phyloP scores from a whole-genome alignment of 805 yeast species.

The Kodamaea jinghongensis region DNA sequence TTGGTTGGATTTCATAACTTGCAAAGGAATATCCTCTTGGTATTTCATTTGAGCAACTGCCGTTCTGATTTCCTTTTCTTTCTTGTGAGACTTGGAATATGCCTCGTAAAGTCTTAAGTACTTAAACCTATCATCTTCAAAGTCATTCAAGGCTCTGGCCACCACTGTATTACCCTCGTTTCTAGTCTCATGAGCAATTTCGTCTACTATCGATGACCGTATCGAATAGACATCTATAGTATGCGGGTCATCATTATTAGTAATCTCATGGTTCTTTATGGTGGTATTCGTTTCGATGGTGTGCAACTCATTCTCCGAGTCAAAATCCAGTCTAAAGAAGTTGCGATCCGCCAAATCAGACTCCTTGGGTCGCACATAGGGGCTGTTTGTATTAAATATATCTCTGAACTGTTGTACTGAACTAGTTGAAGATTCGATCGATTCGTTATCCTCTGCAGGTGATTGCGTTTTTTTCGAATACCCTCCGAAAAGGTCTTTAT shows the following conservation, averaged over 20 bases:
- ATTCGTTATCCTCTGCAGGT: neutral
- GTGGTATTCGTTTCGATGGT: slow-evolving; percentile 1
- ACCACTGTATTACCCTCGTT: neutral
- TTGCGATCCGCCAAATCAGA: slow-evolving; percentile 13
- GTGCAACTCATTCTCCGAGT: slow-evolving; percentile 18
- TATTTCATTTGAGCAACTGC: slow-evolving; percentile 10
- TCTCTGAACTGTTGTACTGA: slow-evolving; percentile 11
- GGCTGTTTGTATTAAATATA: slow-evolving; percentile 9
- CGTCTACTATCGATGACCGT: slow-evolving; percentile 24
- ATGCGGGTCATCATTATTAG: neutral
- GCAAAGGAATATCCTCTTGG: slow-evolving; percentile 12
- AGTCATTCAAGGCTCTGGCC: slow-evolving; percentile 2
- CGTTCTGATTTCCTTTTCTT: slow-evolving; percentile 4
- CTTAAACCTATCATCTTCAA: slow-evolving; percentile 23
- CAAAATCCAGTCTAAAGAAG: slow-evolving; percentile 18
- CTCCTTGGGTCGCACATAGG: slow-evolving; percentile 7
- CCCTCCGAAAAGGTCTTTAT: slow-evolving; percentile 9
- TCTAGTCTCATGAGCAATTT: slow-evolving; percentile 14
- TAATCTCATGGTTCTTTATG: neutral
- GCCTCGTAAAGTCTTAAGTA: slow-evolving; percentile 25
- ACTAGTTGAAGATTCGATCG: slow-evolving; percentile 8
- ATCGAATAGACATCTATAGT: slow-evolving; percentile 16
- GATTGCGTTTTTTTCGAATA: neutral
- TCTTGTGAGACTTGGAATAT: slow-evolving; percentile 12
- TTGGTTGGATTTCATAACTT: slow-evolving; percentile 8